phyloP scores from a whole-genome alignment of 306 rosid genomes.

The Begonia peltatifolia region DNA sequence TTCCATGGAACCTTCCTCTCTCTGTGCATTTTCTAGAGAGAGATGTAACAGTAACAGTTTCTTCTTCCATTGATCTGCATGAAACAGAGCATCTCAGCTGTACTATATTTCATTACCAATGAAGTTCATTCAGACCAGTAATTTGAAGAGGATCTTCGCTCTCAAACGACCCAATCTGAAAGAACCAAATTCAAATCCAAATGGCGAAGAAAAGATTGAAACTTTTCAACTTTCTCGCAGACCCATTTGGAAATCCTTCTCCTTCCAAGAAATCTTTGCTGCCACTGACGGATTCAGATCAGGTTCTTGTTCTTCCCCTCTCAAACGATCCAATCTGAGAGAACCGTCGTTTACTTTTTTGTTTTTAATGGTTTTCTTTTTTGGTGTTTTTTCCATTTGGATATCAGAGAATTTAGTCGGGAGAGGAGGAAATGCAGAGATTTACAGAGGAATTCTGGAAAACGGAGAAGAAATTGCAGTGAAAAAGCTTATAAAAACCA shows the following conservation, averaged over 20 bases:
- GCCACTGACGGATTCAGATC: constrained; percentile 80
- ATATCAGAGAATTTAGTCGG: constrained; percentile 70
- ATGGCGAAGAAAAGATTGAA: constrained; percentile 16
- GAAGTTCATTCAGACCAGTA: constrained; percentile 53
- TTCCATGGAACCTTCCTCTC: too few species aligned
- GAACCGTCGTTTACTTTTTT: background rate
- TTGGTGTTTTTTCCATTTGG: constrained; percentile 1
- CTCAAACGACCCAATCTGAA: constrained; percentile 36
- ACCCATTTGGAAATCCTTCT: constrained; percentile 93
- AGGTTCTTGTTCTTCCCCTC: constrained; percentile 24
- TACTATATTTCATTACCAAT: constrained; percentile 8
- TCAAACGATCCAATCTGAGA: too few species aligned
- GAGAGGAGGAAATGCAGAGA: constrained; percentile 88
- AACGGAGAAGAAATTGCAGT: constrained; percentile 71
- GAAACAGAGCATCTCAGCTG: too few species aligned
- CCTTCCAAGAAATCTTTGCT: constrained; percentile 43
- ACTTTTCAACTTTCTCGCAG: constrained; percentile 16
- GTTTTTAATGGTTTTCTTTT: background rate
- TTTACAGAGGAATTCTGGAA: constrained; percentile 53
- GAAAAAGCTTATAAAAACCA: constrained; percentile 62
- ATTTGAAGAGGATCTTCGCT: constrained; percentile 72
- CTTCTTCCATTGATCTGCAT: too few species aligned
- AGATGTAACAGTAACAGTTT: too few species aligned
- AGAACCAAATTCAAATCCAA: constrained; percentile 19
- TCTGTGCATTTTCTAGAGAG: too few species aligned